These are phyloP conservation scores for Rhodotorula mucilaginosa DNA, from an alignment of 1,284 basidiomycete species.

Conservation along the genomic window DNA sequence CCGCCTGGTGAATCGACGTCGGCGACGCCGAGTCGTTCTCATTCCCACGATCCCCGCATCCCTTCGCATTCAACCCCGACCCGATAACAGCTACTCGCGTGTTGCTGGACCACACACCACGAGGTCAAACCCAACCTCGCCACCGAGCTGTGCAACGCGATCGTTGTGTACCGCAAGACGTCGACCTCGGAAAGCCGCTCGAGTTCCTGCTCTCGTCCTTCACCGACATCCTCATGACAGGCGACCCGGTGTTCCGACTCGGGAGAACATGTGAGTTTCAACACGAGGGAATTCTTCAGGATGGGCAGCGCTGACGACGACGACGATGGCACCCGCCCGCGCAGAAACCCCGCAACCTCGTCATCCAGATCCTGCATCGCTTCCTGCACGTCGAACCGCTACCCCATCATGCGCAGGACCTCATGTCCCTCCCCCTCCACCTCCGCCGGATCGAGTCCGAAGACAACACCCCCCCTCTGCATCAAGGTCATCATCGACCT, in stretches of 20 bases:
- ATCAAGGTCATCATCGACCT: conserved; percentile 90
- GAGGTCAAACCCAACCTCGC: conserved; percentile 62
- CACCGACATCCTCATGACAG: conserved; percentile 71
- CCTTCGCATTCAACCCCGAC: background rate
- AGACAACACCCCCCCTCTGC: conserved; percentile 84
- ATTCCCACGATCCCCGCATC: no score
- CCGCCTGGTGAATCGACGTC: no score
- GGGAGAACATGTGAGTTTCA: conserved; percentile 61
- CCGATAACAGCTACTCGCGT: background rate
- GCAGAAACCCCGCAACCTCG: conserved; percentile 73
- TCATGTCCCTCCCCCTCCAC: conserved; percentile 72
- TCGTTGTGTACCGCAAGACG: conserved; percentile 75
- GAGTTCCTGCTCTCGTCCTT: conserved; percentile 67
- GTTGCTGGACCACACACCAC: conserved; percentile 21
- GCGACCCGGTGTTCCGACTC: conserved; percentile 75
- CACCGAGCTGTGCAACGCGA: conserved; percentile 77
- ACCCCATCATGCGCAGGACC: conserved; percentile 64
- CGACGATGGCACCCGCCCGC: background rate
- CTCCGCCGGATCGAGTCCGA: conserved; percentile 90
- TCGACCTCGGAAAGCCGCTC: conserved; percentile 67
- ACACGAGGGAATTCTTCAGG: no score
- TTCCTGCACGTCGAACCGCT: conserved; percentile 78
- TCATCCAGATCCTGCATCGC: conserved; percentile 84
- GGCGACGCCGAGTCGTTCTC: no score
- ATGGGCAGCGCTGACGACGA: background rate